Evolutionary conservation across 495 filamentous ascomycete species (phyloP).

Genomic region (Trichocladium uniseriatum): DNA sequence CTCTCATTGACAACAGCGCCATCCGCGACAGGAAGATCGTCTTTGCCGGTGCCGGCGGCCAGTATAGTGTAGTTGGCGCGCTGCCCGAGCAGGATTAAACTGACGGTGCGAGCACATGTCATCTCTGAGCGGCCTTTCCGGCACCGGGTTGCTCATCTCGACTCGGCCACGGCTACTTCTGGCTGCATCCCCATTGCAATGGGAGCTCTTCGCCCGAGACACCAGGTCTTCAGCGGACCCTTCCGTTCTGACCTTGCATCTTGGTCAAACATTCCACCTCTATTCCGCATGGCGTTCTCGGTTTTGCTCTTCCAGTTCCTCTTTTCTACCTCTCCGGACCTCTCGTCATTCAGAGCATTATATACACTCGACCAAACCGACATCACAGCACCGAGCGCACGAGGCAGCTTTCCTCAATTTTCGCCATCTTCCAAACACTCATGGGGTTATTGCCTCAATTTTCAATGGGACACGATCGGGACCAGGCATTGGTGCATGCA

Average conservation of each 20-base stretch:
- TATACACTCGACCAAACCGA: too few relatives aligned
- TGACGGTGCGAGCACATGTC: not conserved
- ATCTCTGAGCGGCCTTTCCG: not conserved
- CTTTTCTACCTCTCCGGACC: not conserved
- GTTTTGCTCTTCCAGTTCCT: not conserved
- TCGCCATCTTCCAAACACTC: too few relatives aligned
- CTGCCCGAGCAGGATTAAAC: slow-evolving; percentile 6
- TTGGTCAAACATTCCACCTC: not conserved
- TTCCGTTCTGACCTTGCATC: not conserved
- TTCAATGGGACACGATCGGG: too few relatives aligned
- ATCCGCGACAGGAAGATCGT: slow-evolving; percentile 48
- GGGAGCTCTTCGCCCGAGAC: not conserved
- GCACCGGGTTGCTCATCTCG: too few relatives aligned
- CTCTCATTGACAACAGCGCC: slow-evolving; percentile 53
- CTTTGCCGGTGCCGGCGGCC: slow-evolving; percentile 53
- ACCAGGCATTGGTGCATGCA: too few relatives aligned
- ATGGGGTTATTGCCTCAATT: too few relatives aligned
- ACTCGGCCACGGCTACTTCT: too few relatives aligned
- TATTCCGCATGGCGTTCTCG: not conserved
- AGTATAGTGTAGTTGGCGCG: slow-evolving; percentile 53
- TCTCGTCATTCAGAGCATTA: not conserved
- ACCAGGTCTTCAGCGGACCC: too few relatives aligned
- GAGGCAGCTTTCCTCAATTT: too few relatives aligned
- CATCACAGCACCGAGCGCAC: too few relatives aligned
- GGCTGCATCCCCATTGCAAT: not conserved